phyloP scores from a whole-genome alignment of 768 basidiomycete species.

The Coprinopsis cinerea region DNA sequence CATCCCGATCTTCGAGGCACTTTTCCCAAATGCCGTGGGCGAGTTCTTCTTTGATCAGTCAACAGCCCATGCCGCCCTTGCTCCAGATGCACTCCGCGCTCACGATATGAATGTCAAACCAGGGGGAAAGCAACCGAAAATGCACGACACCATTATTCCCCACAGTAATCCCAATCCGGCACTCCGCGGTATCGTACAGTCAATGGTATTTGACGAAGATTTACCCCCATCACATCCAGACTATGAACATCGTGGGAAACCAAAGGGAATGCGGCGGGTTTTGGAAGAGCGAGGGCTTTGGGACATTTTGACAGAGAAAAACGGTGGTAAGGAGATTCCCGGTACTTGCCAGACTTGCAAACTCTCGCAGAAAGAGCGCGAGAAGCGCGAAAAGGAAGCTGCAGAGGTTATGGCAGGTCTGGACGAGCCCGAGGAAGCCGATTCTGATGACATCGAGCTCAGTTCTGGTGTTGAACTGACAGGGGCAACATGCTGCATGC shows the following conservation, averaged over 20 bases:
- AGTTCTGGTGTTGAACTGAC: not conserved
- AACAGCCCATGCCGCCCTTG: too few species aligned
- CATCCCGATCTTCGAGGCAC: constrained; percentile 26
- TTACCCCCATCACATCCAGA: not conserved
- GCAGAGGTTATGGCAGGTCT: constrained; percentile 4
- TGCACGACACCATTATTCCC: constrained; percentile 27
- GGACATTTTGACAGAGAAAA: constrained; percentile 1
- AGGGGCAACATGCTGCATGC: constrained; percentile 24
- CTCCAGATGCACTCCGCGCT: constrained; percentile 29
- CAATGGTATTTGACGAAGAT: constrained; percentile 21
- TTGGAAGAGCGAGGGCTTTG: constrained; percentile 31
- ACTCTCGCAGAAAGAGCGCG: constrained; percentile 14
- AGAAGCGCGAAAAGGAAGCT: constrained; percentile 6
- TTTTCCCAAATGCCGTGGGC: constrained; percentile 20
- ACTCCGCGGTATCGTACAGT: constrained; percentile 21
- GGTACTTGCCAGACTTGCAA: constrained; percentile 13
- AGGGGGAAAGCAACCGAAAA: constrained; percentile 25
- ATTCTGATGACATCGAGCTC: not conserved
- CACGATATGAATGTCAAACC: constrained; percentile 28
- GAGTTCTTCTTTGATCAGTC: constrained; percentile 31
- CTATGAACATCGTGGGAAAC: constrained; percentile 14
- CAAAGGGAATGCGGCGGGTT: constrained; percentile 25
- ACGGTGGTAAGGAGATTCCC: constrained; percentile 2
- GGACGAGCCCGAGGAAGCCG: constrained; percentile 5
- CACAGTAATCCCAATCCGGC: constrained; percentile 19